phyloP scores from a whole-genome alignment of 768 basidiomycete species.

The Omphalotus guepiniiformis region DNA sequence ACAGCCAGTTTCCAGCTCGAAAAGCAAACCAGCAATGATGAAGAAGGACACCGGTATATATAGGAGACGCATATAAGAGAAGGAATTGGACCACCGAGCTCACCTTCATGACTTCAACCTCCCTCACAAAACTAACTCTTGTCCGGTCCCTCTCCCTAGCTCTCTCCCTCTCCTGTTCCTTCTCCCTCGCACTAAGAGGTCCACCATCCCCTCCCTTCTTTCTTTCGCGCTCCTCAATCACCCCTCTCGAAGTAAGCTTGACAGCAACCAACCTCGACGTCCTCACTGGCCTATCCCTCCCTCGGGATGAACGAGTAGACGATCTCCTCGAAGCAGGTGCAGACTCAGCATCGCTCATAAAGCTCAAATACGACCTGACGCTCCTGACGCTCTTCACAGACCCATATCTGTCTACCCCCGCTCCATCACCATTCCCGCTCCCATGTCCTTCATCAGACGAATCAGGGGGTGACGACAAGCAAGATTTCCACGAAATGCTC shows the following conservation, averaged over 20 bases:
- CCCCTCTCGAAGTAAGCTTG: slow-evolving; percentile 38
- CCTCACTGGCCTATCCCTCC: slow-evolving; percentile 1
- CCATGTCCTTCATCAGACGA: slow-evolving; percentile 4
- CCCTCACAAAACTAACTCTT: slow-evolving; percentile 72
- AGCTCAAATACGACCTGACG: neutral
- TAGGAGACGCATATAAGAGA: slow-evolving; percentile 5
- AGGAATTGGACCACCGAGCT: neutral
- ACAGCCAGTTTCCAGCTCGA: neutral
- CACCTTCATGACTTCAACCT: slow-evolving; percentile 81
- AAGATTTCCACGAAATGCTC: slow-evolving; percentile 6
- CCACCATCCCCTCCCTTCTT: slow-evolving; percentile 14
- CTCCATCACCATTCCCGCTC: neutral
- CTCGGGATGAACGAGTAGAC: neutral
- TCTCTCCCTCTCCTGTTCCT: slow-evolving; percentile 30
- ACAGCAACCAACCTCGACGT: slow-evolving; percentile 39
- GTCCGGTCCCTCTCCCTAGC: slow-evolving; percentile 62
- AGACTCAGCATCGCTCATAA: neutral
- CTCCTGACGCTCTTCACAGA: neutral
- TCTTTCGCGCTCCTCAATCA: slow-evolving; percentile 21
- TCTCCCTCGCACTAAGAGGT: slow-evolving; percentile 16
- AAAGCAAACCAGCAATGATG: neutral
- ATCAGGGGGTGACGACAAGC: too few relatives aligned
- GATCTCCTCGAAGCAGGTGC: neutral
- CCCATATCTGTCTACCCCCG: neutral
- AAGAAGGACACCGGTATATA: slow-evolving; percentile 4